These are phyloP conservation scores for Scheffersomyces amazonensis DNA, from an alignment of 805 yeast species.

Conservation along the genomic window DNA sequence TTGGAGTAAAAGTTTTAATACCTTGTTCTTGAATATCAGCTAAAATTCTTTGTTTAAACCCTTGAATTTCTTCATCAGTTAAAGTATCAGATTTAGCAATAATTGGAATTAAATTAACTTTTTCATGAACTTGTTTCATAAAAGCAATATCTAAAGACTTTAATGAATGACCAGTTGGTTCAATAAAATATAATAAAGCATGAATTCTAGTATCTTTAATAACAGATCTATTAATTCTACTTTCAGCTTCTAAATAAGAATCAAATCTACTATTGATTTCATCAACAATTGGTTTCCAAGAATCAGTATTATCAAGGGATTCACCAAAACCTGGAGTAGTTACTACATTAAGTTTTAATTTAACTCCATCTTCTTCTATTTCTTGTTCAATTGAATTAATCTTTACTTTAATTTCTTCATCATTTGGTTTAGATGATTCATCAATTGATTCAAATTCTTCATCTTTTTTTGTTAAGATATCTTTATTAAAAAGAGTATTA, in stretches of 20 bases:
- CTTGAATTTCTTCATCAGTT: slow-evolving; percentile 77
- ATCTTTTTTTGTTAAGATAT: slow-evolving; percentile 20
- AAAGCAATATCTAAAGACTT: slow-evolving; percentile 85
- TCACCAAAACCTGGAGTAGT: slow-evolving; percentile 97
- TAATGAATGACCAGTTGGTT: slow-evolving; percentile 94
- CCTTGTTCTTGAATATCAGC: slow-evolving; percentile 75
- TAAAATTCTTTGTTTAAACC: slow-evolving; percentile 73
- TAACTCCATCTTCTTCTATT: slow-evolving; percentile 90
- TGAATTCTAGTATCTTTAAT: slow-evolving; percentile 84
- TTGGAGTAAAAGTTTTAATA: slow-evolving; percentile 74
- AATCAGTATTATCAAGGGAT: slow-evolving; percentile 60
- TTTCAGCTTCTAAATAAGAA: slow-evolving; percentile 84
- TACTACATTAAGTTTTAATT: slow-evolving; percentile 75
- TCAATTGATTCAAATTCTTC: slow-evolving; percentile 20
- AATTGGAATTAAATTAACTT: slow-evolving; percentile 90
- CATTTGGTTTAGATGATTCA: slow-evolving; percentile 22
- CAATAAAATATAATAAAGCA: slow-evolving; percentile 90
- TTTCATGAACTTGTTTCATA: slow-evolving; percentile 83
- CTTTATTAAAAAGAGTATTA: slow-evolving; percentile 73
- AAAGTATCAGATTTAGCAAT: slow-evolving; percentile 94
- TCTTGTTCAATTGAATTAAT: slow-evolving; percentile 25
- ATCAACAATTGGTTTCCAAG: slow-evolving; percentile 89
- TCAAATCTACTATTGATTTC: slow-evolving; percentile 87
- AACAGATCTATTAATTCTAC: slow-evolving; percentile 69
- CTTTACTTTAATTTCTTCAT: slow-evolving; percentile 18